Percentiles rank a stretch among this genome's conserved stretches.
Evolutionary conservation across 192 early-diverging fungal species (phyloP).

Genomic region (Pilaira anomala): DNA sequence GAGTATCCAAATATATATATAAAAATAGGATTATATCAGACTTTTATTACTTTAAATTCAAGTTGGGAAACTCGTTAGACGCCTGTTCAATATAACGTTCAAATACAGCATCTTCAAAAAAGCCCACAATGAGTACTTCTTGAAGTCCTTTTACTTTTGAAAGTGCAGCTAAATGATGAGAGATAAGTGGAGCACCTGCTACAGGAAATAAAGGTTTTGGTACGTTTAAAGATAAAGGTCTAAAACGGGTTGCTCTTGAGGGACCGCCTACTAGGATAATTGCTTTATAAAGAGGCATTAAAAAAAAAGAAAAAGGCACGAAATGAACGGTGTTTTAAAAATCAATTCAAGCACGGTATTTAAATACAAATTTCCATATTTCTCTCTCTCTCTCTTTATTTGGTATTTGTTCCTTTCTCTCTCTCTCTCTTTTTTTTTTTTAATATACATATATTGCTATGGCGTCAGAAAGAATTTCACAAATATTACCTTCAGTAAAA

Average conservation of each 20-base stretch:
- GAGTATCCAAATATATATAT: not conserved
- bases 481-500: constrained; percentile 53
- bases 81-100: constrained; percentile 82
- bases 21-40: not conserved
- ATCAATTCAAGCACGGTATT: constrained; percentile 8
- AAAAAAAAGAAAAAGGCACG: not conserved
- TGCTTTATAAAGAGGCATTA: constrained; percentile 56
- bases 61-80: constrained; percentile 79
- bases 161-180: constrained; percentile 92
- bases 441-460: constrained; percentile 9
- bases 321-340: constrained; percentile 3
- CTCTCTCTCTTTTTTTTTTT: not conserved
- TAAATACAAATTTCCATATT: too few species aligned
- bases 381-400: not conserved
- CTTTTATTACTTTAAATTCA: constrained; percentile 69
- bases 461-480: constrained; percentile 42
- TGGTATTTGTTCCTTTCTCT: constrained; percentile 1
- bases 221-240: constrained; percentile 90
- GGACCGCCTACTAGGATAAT: constrained; percentile 97
- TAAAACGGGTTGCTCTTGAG: constrained; percentile 94
- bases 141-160: constrained; percentile 82
- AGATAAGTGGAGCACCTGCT: constrained; percentile 91
- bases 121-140: constrained; percentile 94
- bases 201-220: constrained; percentile 99
- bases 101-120: constrained; percentile 95